Conservation (phyloP, 306 rosid genomes). For the Vachellia pachyceras region DNA sequence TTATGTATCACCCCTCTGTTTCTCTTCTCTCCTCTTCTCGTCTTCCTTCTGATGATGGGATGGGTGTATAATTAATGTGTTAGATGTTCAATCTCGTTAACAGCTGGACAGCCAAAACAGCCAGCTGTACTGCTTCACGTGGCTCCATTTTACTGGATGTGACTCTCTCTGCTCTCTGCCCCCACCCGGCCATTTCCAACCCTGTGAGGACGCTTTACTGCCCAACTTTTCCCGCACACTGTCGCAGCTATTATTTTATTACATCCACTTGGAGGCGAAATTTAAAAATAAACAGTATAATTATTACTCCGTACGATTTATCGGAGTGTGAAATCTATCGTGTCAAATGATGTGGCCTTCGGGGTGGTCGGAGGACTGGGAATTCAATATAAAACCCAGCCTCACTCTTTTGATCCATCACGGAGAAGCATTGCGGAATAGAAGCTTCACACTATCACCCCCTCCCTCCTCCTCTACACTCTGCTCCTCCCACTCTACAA, state of each 20-base stretch:
- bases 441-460: too few species aligned
- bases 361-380: neutral
- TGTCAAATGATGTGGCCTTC: constrained; percentile 57
- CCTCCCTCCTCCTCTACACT: neutral
- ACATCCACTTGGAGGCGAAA: neutral
- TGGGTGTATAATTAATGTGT: too few species aligned
- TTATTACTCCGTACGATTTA: neutral
- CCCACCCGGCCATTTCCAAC: neutral
- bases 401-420: neutral
- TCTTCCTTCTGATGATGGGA: too few species aligned
- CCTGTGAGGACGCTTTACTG: constrained; percentile 38
- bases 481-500: neutral
- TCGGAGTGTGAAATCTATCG: constrained; percentile 49
- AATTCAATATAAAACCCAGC: constrained; percentile 61
- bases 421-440: constrained; percentile 22
- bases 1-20: too few species aligned
- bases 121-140: constrained; percentile 43
- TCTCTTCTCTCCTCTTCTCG: too few species aligned
- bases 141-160: constrained; percentile 1
- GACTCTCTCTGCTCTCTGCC: neutral
- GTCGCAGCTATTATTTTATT: constrained; percentile 44
- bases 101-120: constrained; percentile 53
- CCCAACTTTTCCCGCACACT: neutral
- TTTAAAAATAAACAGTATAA: too few species aligned
- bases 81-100: too few species aligned